Evolutionary conservation across 2,329 filamentous ascomycete species (phyloP).

Genomic region (Dothistroma pini): DNA sequence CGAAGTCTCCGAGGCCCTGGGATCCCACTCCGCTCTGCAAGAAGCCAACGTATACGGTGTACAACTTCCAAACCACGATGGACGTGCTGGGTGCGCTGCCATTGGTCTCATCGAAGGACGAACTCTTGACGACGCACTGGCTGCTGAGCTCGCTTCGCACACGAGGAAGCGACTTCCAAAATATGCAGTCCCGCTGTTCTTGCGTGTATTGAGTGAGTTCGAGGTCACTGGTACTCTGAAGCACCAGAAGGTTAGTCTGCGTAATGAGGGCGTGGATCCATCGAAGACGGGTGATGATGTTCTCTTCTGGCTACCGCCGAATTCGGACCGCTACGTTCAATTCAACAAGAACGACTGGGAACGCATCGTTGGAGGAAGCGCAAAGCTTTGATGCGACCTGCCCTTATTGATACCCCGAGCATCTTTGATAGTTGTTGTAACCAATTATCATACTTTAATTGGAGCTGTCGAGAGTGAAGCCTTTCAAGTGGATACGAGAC

Average conservation of each 20-base stretch:
- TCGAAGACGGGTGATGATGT: conserved; percentile 47
- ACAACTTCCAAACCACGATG: conserved; percentile 46
- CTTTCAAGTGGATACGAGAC: neutral
- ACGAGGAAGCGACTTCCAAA: conserved; percentile 58
- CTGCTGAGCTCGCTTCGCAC: conserved; percentile 58
- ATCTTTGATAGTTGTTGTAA: neutral
- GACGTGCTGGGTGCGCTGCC: conserved; percentile 73
- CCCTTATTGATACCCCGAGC: neutral
- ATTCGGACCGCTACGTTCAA: conserved; percentile 57
- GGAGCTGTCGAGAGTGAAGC: too few species aligned
- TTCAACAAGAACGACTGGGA: conserved; percentile 69
- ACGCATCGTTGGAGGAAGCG: conserved; percentile 60
- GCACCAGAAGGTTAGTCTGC: conserved; percentile 73
- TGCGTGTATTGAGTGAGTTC: conserved; percentile 60
- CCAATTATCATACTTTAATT: neutral
- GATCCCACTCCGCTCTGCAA: conserved; percentile 63
- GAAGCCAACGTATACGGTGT: conserved; percentile 69
- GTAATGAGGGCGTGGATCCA: conserved; percentile 71
- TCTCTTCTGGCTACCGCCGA: conserved; percentile 65
- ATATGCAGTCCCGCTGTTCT: conserved; percentile 74
- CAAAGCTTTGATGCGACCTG: conserved; percentile 64
- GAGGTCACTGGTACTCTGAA: conserved; percentile 82
- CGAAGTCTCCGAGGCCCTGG: conserved; percentile 74
- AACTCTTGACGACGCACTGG: conserved; percentile 31
- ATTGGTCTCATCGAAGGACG: conserved; percentile 51